phyloP scores from a whole-genome alignment of 192 early-diverging fungal species.

The Backusella sp. region DNA sequence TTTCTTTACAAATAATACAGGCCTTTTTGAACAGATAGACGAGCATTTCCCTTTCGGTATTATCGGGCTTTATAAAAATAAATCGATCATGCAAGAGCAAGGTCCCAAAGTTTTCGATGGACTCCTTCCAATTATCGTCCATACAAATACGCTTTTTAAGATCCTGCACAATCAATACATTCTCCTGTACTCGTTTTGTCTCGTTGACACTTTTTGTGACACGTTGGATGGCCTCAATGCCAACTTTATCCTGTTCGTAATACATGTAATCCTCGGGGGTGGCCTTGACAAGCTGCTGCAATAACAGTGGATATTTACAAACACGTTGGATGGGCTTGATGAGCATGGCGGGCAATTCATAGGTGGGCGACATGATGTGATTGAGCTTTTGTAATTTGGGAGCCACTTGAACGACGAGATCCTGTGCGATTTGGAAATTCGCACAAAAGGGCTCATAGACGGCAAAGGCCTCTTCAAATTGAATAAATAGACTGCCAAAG shows the following conservation, averaged over 20 bases:
- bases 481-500: conserved; percentile 83
- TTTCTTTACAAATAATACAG: conserved; percentile 94
- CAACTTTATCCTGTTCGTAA: conserved; percentile 64
- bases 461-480: conserved; percentile 75
- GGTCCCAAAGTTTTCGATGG: conserved; percentile 73
- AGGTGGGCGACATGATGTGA: conserved; percentile 78
- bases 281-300: conserved; percentile 69
- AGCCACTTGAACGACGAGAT: conserved; percentile 63
- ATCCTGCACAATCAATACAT: conserved; percentile 75
- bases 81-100: conserved; percentile 89
- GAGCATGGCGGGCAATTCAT: conserved; percentile 86
- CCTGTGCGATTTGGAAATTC: conserved; percentile 80
- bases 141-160: conserved; percentile 67
- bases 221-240: conserved; percentile 76
- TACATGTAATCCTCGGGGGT: conserved; percentile 55
- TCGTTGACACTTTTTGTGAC: conserved; percentile 93
- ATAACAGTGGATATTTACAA: conserved; percentile 96
- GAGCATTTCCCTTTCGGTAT: conserved; percentile 74
- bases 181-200: conserved; percentile 83
- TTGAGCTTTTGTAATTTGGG: conserved; percentile 59
- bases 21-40: conserved; percentile 94
- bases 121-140: conserved; percentile 76
- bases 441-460: conserved; percentile 95
- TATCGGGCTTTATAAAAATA: conserved; percentile 62
- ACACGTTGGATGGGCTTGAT: conserved; percentile 98